Evolutionary conservation across 805 yeast species (phyloP).

Genomic region (Monosporozyma siamensis): DNA sequence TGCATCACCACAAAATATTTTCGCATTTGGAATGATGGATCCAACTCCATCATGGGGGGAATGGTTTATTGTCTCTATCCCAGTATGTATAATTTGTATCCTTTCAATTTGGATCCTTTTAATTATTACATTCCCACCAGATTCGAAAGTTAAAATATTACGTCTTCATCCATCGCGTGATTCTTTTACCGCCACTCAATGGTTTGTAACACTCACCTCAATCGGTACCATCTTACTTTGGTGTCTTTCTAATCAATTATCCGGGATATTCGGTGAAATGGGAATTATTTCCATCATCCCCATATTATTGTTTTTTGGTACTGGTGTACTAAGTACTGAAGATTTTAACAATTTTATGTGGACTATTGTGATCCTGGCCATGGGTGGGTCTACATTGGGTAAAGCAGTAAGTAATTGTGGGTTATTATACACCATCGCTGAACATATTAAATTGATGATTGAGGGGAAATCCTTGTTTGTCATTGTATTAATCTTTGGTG

Average conservation of each 20-base stretch:
- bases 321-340: conserved; percentile 77
- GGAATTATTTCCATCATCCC: conserved; percentile 93
- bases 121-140: conserved; percentile 52
- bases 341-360: conserved; percentile 94
- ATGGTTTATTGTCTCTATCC: conserved; percentile 86
- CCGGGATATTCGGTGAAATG: conserved; percentile 81
- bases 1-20: conserved; percentile 92
- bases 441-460: conserved; percentile 54
- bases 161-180: conserved; percentile 48
- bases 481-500: conserved; percentile 70
- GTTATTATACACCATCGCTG: conserved; percentile 67
- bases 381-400: conserved; percentile 97
- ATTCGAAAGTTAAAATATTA: conserved; percentile 40
- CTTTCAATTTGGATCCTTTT: conserved; percentile 65
- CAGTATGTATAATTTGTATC: conserved; percentile 59
- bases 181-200: conserved; percentile 60
- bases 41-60: conserved; percentile 83
- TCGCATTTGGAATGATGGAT: conserved; percentile 79
- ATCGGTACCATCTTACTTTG: conserved; percentile 69
- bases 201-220: conserved; percentile 63
- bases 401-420: conserved; percentile 93
- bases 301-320: conserved; percentile 81
- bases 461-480: conserved; percentile 60
- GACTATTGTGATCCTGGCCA: conserved; percentile 91
- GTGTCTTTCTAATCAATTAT: conserved; percentile 77